A percentile compares a stretch with the other conserved stretches of the same genome.
These are phyloP conservation scores for Xylariales sp. DNA, from an alignment of 2,329 filamentous ascomycete species.

Conservation along the genomic window DNA sequence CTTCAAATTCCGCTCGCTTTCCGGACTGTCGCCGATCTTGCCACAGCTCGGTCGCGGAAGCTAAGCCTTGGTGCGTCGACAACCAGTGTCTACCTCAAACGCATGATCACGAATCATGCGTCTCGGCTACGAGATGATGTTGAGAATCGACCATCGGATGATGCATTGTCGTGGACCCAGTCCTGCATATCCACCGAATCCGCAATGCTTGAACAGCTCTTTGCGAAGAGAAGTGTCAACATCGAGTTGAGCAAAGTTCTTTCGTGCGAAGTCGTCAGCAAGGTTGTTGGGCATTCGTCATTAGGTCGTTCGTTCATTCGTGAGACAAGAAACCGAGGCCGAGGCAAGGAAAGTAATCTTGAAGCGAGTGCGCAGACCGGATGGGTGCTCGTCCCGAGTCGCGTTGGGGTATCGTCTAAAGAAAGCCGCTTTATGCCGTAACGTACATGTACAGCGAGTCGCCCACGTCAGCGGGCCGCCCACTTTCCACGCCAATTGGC, in stretches of 20 bases:
- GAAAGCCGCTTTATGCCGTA: constrained; percentile 39
- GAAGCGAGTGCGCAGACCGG: constrained; percentile 32
- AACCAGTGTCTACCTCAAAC: constrained; percentile 25
- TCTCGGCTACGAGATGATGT: constrained; percentile 20
- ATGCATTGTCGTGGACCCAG: constrained; percentile 18
- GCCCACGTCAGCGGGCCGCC: too few relatives aligned
- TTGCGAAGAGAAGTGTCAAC: constrained; percentile 24
- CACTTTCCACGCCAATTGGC: too few relatives aligned
- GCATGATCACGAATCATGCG: constrained; percentile 23
- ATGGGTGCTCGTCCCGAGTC: constrained; percentile 16
- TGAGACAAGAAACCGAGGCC: constrained; percentile 37
- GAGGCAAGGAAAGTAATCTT: constrained; percentile 27
- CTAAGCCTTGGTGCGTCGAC: constrained; percentile 21
- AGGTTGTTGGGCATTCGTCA: constrained; percentile 26
- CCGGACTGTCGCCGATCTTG: constrained; percentile 22
- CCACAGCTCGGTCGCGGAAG: constrained; percentile 19
- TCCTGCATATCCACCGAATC: constrained; percentile 21
- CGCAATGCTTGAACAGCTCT: constrained; percentile 22
- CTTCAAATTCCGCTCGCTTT: constrained; percentile 21
- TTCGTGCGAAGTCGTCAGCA: constrained; percentile 40
- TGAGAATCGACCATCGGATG: constrained; percentile 19
- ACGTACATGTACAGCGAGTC: too few relatives aligned
- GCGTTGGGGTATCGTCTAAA: constrained; percentile 32
- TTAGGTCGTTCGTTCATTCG: constrained; percentile 35
- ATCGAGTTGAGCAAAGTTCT: constrained; percentile 27